Base-by-base conservation (phyloP, 768 basidiomycete species). In the Pulveroboletus sp. region DNA sequence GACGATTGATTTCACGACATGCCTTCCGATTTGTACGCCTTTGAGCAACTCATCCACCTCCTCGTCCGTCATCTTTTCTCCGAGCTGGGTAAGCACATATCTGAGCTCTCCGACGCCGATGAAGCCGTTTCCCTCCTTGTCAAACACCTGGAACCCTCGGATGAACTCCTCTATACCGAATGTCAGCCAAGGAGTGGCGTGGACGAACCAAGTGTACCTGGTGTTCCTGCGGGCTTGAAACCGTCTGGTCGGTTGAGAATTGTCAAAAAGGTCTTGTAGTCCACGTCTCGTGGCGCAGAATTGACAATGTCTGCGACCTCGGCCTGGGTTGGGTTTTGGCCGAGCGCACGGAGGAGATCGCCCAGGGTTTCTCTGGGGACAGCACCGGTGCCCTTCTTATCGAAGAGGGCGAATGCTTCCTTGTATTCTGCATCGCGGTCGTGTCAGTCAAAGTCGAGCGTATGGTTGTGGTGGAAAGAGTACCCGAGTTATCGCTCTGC, bases 311-410 rank as follows among this genome's bases (percentile, higher is more conserved):
- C 87, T 9, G 82, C 80, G 5, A 98, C 94, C 69, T 49, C 94
- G n/a, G 89, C 85, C 67, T 98, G 97, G 0, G 95, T 98, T n/a
- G 97, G 97, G 67, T 99, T 99, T 74, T 98, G 97, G 3, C 97
- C 97, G 4, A 99, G 75, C 1, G 93, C 93, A 37, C 97, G 82
- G 14, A 99, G 72, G 10, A 99, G 80, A 67, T 98, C 95, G 9
- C 97, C 97, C 1, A 99, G 73, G 0, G 85, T 86, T 52, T 94
- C 89, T 4, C 88, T 75, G 1, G 94, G 88, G 25, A 99, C 90
- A 13, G 87, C 79, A 14, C 94, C 94, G 2, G 87, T 90, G 32
- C 97, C 97, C 57, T 85, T 85, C 75, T 98, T 98, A 74, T 99
- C 97, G 69, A 97, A 98, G 27, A 99, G 83, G 38, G 97, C 94